A percentile compares a stretch with the other conserved stretches of the same genome.
phyloP scores from a whole-genome alignment of 2,329 filamentous ascomycete species.

The Calonectria pseudoreteaudii region DNA sequence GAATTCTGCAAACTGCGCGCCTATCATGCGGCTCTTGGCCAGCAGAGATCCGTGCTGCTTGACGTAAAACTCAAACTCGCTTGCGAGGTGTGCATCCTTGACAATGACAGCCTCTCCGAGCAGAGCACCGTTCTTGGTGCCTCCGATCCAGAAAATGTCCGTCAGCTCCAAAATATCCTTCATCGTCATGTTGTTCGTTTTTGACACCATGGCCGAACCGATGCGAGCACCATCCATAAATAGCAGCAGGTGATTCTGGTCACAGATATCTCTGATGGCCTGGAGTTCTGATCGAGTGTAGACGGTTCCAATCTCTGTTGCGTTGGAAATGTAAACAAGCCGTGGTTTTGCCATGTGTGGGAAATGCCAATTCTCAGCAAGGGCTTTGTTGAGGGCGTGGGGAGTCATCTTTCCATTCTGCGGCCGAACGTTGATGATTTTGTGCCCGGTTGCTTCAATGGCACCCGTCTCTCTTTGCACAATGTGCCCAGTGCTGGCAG shows the following conservation, averaged over 20 bases:
- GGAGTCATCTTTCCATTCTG: slow-evolving; percentile 61
- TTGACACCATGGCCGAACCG: slow-evolving; percentile 55
- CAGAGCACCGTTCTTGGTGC: slow-evolving; percentile 63
- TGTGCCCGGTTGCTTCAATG: slow-evolving; percentile 63
- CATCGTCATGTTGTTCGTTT: slow-evolving; percentile 56
- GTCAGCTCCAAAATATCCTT: slow-evolving; percentile 59
- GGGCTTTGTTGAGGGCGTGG: slow-evolving; percentile 52
- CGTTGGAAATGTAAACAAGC: slow-evolving; percentile 65
- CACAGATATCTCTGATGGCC: slow-evolving; percentile 57
- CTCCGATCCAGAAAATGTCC: slow-evolving; percentile 67
- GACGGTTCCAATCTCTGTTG: slow-evolving; percentile 62
- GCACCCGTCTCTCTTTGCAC: slow-evolving; percentile 62
- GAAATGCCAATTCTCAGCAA: slow-evolving; percentile 62
- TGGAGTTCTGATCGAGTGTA: slow-evolving; percentile 57
- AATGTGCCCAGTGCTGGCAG: slow-evolving; percentile 61
- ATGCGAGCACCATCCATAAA: slow-evolving; percentile 63
- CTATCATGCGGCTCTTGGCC: slow-evolving; percentile 62
- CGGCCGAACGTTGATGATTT: slow-evolving; percentile 61
- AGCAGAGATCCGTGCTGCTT: slow-evolving; percentile 64
- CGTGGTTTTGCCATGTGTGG: slow-evolving; percentile 64
- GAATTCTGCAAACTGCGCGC: slow-evolving; percentile 61
- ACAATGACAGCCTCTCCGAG: slow-evolving; percentile 64
- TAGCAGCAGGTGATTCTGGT: slow-evolving; percentile 53
- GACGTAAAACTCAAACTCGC: slow-evolving; percentile 63
- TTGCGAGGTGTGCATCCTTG: slow-evolving; percentile 53